These are phyloP conservation scores for Centaurea solstitialis DNA, from an alignment of 129 eudicot species.

Conservation along the genomic window DNA sequence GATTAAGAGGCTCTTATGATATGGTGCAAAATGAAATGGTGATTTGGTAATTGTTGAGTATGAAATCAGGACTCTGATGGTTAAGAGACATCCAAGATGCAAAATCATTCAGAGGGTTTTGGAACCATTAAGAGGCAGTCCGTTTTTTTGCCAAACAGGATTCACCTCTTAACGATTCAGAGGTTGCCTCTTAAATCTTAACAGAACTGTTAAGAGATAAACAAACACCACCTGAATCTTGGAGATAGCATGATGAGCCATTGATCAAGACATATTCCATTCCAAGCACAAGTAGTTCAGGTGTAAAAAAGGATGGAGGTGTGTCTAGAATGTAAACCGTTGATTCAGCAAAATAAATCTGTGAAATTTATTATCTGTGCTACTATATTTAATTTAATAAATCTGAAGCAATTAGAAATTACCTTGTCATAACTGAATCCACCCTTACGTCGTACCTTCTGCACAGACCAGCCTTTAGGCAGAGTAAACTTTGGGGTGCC, in stretches of 20 bases:
- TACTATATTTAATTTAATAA: background rate
- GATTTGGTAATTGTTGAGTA: too few relatives aligned
- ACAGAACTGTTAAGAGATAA: too few relatives aligned
- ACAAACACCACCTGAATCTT: too few relatives aligned
- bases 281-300: constrained; percentile 6
- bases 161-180: too few relatives aligned
- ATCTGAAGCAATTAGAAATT: constrained; percentile 2
- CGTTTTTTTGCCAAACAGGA: too few relatives aligned
- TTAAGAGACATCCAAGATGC: too few relatives aligned
- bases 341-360: background rate
- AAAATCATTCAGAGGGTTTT: too few relatives aligned
- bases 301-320: background rate
- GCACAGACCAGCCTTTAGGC: constrained; percentile 86
- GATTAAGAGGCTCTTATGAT: too few relatives aligned
- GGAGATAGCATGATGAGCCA: constrained; percentile 1
- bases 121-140: too few relatives aligned
- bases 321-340: constrained; percentile 11
- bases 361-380: background rate
- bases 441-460: constrained; percentile 59
- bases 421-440: constrained; percentile 58
- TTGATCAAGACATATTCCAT: background rate
- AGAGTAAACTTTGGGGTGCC: constrained; percentile 35
- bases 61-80: too few relatives aligned
- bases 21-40: too few relatives aligned
- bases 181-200: too few relatives aligned